These are phyloP conservation scores for Fusarium sp. DNA, from an alignment of 2,329 filamentous ascomycete genomes.

Conservation along the genomic window DNA sequence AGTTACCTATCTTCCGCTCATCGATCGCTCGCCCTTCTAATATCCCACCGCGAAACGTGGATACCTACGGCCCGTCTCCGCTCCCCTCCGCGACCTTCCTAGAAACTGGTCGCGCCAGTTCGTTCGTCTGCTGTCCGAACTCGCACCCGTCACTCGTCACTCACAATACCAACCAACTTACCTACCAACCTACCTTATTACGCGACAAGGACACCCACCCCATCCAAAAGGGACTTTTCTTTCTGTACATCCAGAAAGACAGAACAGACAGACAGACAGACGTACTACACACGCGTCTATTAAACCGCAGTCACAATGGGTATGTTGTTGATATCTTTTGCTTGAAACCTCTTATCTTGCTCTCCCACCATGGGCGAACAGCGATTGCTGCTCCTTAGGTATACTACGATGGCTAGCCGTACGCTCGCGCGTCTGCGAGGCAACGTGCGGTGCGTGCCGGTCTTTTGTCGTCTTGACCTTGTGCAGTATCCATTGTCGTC, in stretches of 20 bases:
- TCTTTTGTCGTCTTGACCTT: slow-evolving; percentile 21
- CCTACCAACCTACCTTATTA: slow-evolving; percentile 29
- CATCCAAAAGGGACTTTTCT: slow-evolving; percentile 40
- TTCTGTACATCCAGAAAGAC: slow-evolving; percentile 35
- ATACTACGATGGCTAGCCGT: slow-evolving; percentile 13
- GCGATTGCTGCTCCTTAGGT: slow-evolving; percentile 10
- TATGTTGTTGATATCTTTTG: slow-evolving; percentile 45
- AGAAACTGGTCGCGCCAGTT: slow-evolving; percentile 40
- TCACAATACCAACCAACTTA: slow-evolving; percentile 29
- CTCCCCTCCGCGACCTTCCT: slow-evolving; percentile 40
- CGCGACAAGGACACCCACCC: slow-evolving; percentile 46
- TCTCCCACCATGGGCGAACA: not conserved
- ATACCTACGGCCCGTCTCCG: slow-evolving; percentile 46
- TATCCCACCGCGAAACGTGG: slow-evolving; percentile 42
- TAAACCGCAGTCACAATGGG: slow-evolving; percentile 44
- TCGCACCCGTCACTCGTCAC: slow-evolving; percentile 44
- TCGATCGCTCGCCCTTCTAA: slow-evolving; percentile 25
- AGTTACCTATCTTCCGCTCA: slow-evolving; percentile 38
- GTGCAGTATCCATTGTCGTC: slow-evolving; percentile 22
- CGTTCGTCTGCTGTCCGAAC: slow-evolving; percentile 32
- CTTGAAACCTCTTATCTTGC: slow-evolving; percentile 22
- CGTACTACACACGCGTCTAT: slow-evolving; percentile 35
- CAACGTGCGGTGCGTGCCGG: slow-evolving; percentile 35
- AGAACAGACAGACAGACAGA: slow-evolving; percentile 1
- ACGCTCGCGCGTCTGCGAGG: slow-evolving; percentile 39